phyloP scores from a whole-genome alignment of 176 grass and related monocot species.

The Oryza glumipatula region DNA sequence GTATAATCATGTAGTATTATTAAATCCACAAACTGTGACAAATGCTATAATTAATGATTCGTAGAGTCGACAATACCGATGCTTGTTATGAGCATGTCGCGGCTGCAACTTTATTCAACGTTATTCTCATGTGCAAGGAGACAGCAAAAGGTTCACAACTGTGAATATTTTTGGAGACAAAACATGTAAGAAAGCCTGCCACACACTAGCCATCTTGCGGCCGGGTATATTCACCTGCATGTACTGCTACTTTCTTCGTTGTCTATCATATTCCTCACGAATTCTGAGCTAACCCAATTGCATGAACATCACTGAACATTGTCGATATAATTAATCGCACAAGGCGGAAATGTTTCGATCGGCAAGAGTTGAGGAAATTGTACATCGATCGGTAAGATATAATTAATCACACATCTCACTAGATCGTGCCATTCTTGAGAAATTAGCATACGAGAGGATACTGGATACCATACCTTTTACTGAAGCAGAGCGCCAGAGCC shows the following conservation, averaged over 20 bases:
- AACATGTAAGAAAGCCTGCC: conserved; percentile 37
- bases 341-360: not conserved
- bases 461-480: no score
- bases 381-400: no score
- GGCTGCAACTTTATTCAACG: not conserved
- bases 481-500: no score
- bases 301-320: not conserved
- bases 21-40: not conserved
- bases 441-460: no score
- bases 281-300: not conserved
- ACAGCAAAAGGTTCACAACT: not conserved
- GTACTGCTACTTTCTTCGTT: no score
- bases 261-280: not conserved
- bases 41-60: not conserved
- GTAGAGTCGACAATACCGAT: not conserved
- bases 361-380: no score
- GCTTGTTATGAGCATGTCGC: not conserved
- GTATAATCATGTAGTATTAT: not conserved
- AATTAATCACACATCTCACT: no score
- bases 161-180: conserved; percentile 46
- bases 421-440: no score
- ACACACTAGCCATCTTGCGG: not conserved
- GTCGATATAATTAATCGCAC: not conserved
- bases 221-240: conserved; percentile 35
- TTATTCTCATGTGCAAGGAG: not conserved